Evolutionary conservation across 768 basidiomycete species (phyloP).

Genomic region (Chlorophyllum brunneum): DNA sequence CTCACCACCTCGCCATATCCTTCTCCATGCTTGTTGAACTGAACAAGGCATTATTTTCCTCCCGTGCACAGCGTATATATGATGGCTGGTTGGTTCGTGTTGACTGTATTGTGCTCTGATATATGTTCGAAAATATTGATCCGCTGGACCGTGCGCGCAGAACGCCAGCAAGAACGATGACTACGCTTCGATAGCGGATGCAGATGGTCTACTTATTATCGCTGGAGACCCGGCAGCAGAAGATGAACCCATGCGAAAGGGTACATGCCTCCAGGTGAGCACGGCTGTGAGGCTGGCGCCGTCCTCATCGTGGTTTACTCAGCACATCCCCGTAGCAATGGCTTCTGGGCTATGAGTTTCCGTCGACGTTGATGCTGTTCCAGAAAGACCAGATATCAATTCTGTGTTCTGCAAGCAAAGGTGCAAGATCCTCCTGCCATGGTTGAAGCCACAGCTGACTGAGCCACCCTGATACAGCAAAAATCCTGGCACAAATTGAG

Average conservation of each 20-base stretch:
- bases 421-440: constrained; percentile 33
- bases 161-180: constrained; percentile 68
- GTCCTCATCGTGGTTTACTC: constrained; percentile 13
- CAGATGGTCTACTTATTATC: constrained; percentile 65
- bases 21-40: constrained; percentile 63
- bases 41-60: constrained; percentile 55
- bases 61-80: constrained; percentile 55
- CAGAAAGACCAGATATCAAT: constrained; percentile 73
- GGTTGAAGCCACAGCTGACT: constrained; percentile 7
- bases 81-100: constrained; percentile 60
- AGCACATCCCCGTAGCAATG: constrained; percentile 63
- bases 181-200: constrained; percentile 60
- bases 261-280: constrained; percentile 86
- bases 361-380: constrained; percentile 87
- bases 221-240: constrained; percentile 80
- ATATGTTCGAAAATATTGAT: constrained; percentile 7
- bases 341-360: constrained; percentile 97
- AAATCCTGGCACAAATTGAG: constrained; percentile 78
- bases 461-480: constrained; percentile 47
- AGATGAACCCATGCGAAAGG: constrained; percentile 88
- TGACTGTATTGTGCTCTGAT: neutral
- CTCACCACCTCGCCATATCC: constrained; percentile 16
- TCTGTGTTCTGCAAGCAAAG: constrained; percentile 86
- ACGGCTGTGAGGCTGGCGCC: neutral
- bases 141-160: constrained; percentile 30